Evolutionary conservation across 352 stramenopile species (phyloP), one percentile per base, ranked within the genome.

Genomic region (Globisporangium yorkense): DNA sequence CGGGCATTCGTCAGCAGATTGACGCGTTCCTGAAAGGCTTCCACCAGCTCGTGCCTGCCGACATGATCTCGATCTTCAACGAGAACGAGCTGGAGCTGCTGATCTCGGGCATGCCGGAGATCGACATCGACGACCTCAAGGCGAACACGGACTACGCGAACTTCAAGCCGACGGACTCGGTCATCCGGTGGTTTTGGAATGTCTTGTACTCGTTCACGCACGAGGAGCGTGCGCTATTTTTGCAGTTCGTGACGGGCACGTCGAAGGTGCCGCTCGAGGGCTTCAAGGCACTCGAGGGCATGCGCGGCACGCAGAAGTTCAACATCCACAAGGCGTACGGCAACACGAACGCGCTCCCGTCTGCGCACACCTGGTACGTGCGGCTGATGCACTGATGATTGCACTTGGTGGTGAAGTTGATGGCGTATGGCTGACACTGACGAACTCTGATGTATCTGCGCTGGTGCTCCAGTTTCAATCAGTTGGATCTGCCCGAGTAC

Each of bases 301-400:
- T 99, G 97, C 89, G 97, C 27, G 98, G 98, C 29, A 96, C 97
- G 40, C 95, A 99, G 71, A 98, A 98, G 69, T 99, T 99, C 72
- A 99, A 97, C 68, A 99, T 99, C 66, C 96, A 99, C 80, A 98
- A 98, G 74, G 91, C 92, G 5, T 97, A 97, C 66, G 96, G 91
- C 45, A 89, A 93, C 66, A 80, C 73, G 58, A 92, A 81, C 29
- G 78, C 84, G 31, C 63, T 97, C 47, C 89, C 89, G 13, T 93
- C 85, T 16, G 96, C 97, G 16, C 98, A 99, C 78, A 99, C 98
- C 37, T 99, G 97, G 86, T 94, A 70, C 62, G 80, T 77, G 12
- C 16, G 57, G 29, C 33, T 45, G 16, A 57, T 59, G 48, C 15
- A 15, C 47, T 6, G 35, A 40, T 67, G 33, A n/a, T 45, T 56